Evolutionary conservation across 2,329 filamentous ascomycete species (phyloP), one percentile per base, ranked within the genome.

Genomic region (Aspergillus sp.): DNA sequence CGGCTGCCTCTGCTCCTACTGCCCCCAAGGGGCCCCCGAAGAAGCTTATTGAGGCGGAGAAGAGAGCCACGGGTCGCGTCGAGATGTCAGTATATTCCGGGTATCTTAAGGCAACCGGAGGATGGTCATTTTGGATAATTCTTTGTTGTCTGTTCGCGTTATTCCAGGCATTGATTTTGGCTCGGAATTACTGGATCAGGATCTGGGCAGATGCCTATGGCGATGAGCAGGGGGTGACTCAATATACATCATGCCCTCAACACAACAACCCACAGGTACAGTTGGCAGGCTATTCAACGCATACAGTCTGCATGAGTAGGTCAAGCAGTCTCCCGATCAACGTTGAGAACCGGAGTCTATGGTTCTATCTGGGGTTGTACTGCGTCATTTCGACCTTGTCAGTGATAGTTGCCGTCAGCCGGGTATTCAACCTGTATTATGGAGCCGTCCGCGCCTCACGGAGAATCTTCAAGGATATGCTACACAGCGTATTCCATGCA

Each of bases 21-120:
- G 45, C 21, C 7, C 15, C 28, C 5, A 17, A 30, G 39, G 3
- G 28, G 10, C 17, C 53, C n/a, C n/a, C 58, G 1, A 63, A 86
- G 64, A 89, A 91, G 72, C 93, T 91, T 67, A 85, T 91, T 43
- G 87, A 91, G 68, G 89, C 91, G 4, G 91, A 93, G 74, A 79
- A 78, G n/a, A 83, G 87, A 60, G 89, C 91, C 69, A 82, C 83
- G 61, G 90, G 90, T 1, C 82, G 87, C 3, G 86, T 93, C 47
- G 89, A 89, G 69, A 80, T 79, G 15, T 80, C 80, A 10, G 82
- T 93, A 23, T 93, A 92, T 66, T 70, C 79, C 15, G 81, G 81
- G 0, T 93, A 92, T 69, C 74, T 92, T 8, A 80, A 80, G 10
- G 85, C 87, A 9, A 89, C 85, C 64, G 90, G 90, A n/a, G 88